phyloP scores from a whole-genome alignment of 75 land plant genomes.

The Pinus tabuliformis region DNA sequence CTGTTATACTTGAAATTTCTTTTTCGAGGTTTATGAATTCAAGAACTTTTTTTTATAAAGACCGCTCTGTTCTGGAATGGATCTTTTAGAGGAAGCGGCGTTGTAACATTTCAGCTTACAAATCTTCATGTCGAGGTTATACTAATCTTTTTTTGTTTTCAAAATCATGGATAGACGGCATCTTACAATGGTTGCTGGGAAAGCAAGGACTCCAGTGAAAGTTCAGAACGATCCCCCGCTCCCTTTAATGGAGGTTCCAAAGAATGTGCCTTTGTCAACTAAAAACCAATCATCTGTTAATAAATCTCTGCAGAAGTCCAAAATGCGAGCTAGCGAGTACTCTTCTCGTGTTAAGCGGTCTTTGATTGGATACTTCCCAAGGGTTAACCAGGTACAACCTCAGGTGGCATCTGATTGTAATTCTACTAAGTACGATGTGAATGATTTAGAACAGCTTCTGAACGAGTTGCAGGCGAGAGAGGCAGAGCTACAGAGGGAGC shows the following conservation, averaged over 20 bases:
- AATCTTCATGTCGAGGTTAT: background rate
- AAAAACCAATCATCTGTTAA: too few relatives aligned
- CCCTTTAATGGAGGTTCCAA: slow-evolving; percentile 15
- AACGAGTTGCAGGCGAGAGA: too few relatives aligned
- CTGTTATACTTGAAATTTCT: background rate
- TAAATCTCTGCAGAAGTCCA: too few relatives aligned
- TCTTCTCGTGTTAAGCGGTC: too few relatives aligned
- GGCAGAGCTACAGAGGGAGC: too few relatives aligned
- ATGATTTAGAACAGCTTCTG: too few relatives aligned
- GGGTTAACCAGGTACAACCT: too few relatives aligned
- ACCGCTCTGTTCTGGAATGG: background rate
- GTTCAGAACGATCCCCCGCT: slow-evolving; percentile 21
- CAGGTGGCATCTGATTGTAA: too few relatives aligned
- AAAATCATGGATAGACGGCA: background rate
- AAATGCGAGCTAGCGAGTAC: too few relatives aligned
- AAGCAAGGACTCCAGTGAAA: slow-evolving; percentile 11
- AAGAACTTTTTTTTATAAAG: background rate
- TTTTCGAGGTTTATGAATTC: background rate
- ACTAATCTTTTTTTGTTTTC: background rate
- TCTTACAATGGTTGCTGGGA: too few relatives aligned
- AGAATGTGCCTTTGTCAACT: background rate
- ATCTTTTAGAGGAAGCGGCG: background rate
- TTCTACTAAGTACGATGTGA: too few relatives aligned
- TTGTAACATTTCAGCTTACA: background rate
- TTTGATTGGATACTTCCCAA: too few relatives aligned